These are phyloP conservation scores for Guadua angustifolia DNA, from an alignment of 176 grass and related monocot genomes.

Conservation along the genomic window DNA sequence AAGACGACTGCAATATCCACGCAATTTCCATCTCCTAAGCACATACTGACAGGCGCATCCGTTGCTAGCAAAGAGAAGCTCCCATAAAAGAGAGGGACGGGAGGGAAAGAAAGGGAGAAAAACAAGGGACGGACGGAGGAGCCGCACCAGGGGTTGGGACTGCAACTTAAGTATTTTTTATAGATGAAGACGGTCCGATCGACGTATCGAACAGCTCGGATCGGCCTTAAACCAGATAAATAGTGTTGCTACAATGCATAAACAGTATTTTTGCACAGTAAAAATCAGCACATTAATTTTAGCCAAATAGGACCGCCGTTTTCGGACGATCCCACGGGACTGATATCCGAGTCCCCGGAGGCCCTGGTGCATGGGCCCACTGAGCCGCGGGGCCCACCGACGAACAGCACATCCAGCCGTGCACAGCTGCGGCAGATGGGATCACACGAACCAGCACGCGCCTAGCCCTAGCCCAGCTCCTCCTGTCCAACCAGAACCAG, in stretches of 20 bases:
- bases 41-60: background rate
- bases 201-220: too few relatives aligned
- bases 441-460: constrained; percentile 48
- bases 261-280: too few relatives aligned
- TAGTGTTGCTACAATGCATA: too few relatives aligned
- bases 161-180: too few relatives aligned
- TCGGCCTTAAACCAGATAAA: too few relatives aligned
- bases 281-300: too few relatives aligned
- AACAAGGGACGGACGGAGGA: background rate
- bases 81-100: background rate
- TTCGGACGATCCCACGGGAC: too few relatives aligned
- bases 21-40: background rate
- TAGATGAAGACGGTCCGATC: too few relatives aligned
- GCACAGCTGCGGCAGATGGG: constrained; percentile 41
- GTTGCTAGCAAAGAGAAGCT: background rate
- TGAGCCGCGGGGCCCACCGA: background rate
- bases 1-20: background rate
- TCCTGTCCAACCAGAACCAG: background rate
- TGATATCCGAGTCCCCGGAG: too few relatives aligned
- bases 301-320: too few relatives aligned
- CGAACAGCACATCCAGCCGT: constrained; percentile 35
- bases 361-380: background rate
- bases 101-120: background rate
- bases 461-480: background rate
- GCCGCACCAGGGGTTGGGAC: too few relatives aligned